Conservation (phyloP, 352 stramenopile species). For the Globisporangium megalacanthum region DNA sequence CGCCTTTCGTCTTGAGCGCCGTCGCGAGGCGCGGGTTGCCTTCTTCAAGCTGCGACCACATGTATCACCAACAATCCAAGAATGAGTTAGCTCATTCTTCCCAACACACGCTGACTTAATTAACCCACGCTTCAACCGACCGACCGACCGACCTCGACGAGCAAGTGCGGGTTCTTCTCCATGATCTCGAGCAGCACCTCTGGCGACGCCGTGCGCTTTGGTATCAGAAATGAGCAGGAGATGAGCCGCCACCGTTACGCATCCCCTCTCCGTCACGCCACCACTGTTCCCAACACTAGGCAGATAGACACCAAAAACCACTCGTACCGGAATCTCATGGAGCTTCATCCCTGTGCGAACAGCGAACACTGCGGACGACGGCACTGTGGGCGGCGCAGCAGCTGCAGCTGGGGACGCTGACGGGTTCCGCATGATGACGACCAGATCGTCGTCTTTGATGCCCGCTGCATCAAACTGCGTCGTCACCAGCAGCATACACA, state of each 20-base stretch:
- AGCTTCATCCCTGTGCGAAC: constrained; percentile 68
- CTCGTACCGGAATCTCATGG: constrained; percentile 67
- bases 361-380: constrained; percentile 17
- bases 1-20: constrained; percentile 59
- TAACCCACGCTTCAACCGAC: neutral
- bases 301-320: too few species aligned
- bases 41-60: constrained; percentile 38
- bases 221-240: neutral
- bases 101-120: neutral
- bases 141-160: constrained; percentile 37
- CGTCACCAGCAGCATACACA: neutral
- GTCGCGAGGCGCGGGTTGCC: constrained; percentile 56
- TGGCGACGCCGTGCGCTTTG: constrained; percentile 51
- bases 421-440: constrained; percentile 54
- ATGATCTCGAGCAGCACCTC: constrained; percentile 81
- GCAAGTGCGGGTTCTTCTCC: constrained; percentile 70
- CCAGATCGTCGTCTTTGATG: constrained; percentile 64
- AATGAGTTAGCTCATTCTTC: too few species aligned
- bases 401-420: constrained; percentile 10
- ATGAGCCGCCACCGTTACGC: neutral
- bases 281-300: too few species aligned
- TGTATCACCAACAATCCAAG: too few species aligned
- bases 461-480: constrained; percentile 63
- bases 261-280: neutral
- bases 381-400: constrained; percentile 1